Evolutionary conservation across 2,329 filamentous ascomycete species (phyloP), one percentile per base, ranked within the genome.

Genomic region (Diaporthe sp.): DNA sequence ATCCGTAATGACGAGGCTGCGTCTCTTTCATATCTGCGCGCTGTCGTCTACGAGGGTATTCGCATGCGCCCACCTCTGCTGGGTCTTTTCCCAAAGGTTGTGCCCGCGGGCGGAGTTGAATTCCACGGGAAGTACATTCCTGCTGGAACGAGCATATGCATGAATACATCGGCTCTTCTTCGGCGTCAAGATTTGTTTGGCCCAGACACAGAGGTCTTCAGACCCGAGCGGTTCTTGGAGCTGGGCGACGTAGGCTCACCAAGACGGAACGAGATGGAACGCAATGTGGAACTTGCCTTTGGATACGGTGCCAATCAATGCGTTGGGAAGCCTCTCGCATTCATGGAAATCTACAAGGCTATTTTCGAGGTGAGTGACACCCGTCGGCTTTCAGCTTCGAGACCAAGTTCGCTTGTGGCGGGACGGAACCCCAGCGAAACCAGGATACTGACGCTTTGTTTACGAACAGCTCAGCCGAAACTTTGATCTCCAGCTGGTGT

Each of bases 151-250:
- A 54, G 47, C 22, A 25, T 71, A 25, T 54, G 68, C 28, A 60
- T 54, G 47, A 71, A 71, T 54, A 61, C 38, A 12, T 71, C 68
- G 25, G 38, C 69, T 28, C 54, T 61, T 17, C 68, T 71, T 13
- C 3, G 50, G 22, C 54, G 50, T 2, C 54, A 40, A 10, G 77
- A 71, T n/a, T 25, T 77, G 10, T 76, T 74, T 25, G 91, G 91
- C 4, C 79, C 85, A 0, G 88, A 92, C 76, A 90, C 89, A 2
- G 88, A 91, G 15, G 81, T 86, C 3, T 93, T 92, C 81, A 83
- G 86, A 3, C 91, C 91, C 0, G 90, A 92, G 77, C 86, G 91
- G 35, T 93, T 91, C 91, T 81, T 84, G 52, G 83, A 81, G 7
- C 77, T 89, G 2, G 90, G 87, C 12, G 73, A 71, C 2, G 58